Conservation (phyloP, 2,329 filamentous ascomycete species). For the Apiospora rasikravindrae region DNA sequence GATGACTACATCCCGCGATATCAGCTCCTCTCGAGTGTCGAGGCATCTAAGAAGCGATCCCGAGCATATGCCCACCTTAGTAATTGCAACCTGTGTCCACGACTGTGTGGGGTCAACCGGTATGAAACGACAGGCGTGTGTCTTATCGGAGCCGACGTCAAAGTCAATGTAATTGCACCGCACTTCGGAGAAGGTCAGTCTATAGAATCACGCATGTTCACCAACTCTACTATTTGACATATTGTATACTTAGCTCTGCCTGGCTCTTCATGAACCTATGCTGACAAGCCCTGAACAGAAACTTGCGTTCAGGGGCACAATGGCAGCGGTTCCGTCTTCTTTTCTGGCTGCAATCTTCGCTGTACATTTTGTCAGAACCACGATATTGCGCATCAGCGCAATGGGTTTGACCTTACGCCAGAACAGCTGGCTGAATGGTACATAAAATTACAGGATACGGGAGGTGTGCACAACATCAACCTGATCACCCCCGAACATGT, state of each 20-base stretch:
- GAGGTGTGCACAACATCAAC: conserved; percentile 89
- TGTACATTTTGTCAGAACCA: conserved; percentile 84
- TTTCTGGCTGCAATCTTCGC: conserved; percentile 74
- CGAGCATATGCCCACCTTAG: conserved; percentile 75
- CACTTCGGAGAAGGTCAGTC: conserved; percentile 77
- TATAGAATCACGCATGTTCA: background rate
- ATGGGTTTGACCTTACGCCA: conserved; percentile 78
- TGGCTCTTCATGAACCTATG: background rate
- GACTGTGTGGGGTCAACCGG: conserved; percentile 79
- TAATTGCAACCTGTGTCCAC: conserved; percentile 82
- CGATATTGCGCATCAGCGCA: conserved; percentile 82
- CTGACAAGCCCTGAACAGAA: conserved; percentile 50
- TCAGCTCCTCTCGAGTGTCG: conserved; percentile 67
- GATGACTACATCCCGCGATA: conserved; percentile 78
- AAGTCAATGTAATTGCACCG: conserved; percentile 84
- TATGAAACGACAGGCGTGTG: conserved; percentile 80
- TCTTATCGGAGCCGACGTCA: conserved; percentile 75
- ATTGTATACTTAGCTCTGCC: background rate
- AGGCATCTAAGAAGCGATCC: conserved; percentile 75
- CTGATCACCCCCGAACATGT: conserved; percentile 87
- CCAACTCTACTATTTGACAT: background rate
- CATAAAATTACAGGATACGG: conserved; percentile 79
- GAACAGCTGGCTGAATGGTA: conserved; percentile 84
- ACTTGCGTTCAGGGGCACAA: conserved; percentile 83
- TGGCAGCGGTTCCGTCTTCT: conserved; percentile 82